These are phyloP conservation scores for Draba incana DNA, from an alignment of 345 rosid genomes.

Conservation along the genomic window DNA sequence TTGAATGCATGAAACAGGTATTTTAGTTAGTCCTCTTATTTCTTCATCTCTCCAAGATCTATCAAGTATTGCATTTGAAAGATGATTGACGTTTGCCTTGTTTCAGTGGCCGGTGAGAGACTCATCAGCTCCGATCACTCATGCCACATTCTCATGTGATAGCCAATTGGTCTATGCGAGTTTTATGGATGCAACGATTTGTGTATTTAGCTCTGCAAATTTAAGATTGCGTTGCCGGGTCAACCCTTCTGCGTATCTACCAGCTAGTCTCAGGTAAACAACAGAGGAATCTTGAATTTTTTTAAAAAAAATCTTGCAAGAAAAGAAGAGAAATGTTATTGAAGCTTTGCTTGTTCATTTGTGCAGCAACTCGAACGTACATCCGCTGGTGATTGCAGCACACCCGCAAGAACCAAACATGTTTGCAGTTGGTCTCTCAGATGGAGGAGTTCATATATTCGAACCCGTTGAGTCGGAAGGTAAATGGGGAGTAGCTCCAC, in stretches of 20 bases:
- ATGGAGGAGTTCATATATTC: slow-evolving; percentile 92
- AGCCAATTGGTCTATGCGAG: slow-evolving; percentile 89
- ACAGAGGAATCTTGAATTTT: slow-evolving; percentile 18
- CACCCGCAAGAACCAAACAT: slow-evolving; percentile 96
- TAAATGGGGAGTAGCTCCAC: slow-evolving; percentile 94
- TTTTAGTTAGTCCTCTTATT: neutral
- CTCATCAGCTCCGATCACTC: slow-evolving; percentile 78
- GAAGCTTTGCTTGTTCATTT: slow-evolving; percentile 11
- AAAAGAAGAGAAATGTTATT: slow-evolving; percentile 7
- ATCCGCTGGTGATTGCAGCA: slow-evolving; percentile 93
- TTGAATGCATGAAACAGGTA: slow-evolving; percentile 93
- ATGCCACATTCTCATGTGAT: slow-evolving; percentile 95
- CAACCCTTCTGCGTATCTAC: slow-evolving; percentile 79
- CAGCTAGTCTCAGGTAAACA: slow-evolving; percentile 75
- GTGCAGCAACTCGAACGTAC: slow-evolving; percentile 71
- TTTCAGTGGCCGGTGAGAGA: slow-evolving; percentile 78
- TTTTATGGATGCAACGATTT: slow-evolving; percentile 82
- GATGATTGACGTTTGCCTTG: slow-evolving; percentile 5
- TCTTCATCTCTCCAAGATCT: slow-evolving; percentile 7
- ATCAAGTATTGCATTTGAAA: neutral
- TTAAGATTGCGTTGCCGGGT: slow-evolving; percentile 79
- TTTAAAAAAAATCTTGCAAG: neutral
- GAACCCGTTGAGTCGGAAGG: slow-evolving; percentile 95
- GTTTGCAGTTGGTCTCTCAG: slow-evolving; percentile 91
- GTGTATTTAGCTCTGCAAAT: slow-evolving; percentile 76